A percentile compares a stretch with the other conserved stretches of the same genome.
These are phyloP conservation scores for Camelina sativa DNA, from an alignment of 345 rosid genomes.

Conservation along the genomic window DNA sequence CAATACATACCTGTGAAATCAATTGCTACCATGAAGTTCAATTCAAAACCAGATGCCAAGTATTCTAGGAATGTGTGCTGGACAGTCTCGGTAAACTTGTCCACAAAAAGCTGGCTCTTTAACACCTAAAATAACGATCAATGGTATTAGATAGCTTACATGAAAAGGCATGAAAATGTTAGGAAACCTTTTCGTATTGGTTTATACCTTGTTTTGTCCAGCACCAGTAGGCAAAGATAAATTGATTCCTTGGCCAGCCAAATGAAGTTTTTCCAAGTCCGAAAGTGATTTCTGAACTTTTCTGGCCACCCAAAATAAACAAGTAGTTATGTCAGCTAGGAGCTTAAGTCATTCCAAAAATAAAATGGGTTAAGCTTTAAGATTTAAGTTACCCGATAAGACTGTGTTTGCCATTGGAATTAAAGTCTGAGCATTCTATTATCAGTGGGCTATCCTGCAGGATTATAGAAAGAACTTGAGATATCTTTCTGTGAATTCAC, in stretches of 20 bases:
- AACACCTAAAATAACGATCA: slow-evolving; percentile 49
- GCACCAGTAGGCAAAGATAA: slow-evolving; percentile 53
- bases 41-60: slow-evolving; percentile 80
- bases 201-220: slow-evolving; percentile 67
- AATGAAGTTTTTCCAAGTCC: slow-evolving; percentile 73
- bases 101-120: slow-evolving; percentile 80
- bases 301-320: slow-evolving; percentile 53
- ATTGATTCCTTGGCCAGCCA: slow-evolving; percentile 55
- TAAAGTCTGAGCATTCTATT: slow-evolving; percentile 46
- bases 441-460: slow-evolving; percentile 47
- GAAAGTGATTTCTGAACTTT: slow-evolving; percentile 73
- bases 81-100: slow-evolving; percentile 66
- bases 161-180: slow-evolving; percentile 17
- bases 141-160: slow-evolving; percentile 28
- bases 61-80: slow-evolving; percentile 86
- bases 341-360: slow-evolving; percentile 19
- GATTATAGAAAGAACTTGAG: not conserved
- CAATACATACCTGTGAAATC: slow-evolving; percentile 84
- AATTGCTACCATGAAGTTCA: slow-evolving; percentile 94
- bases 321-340: slow-evolving; percentile 35
- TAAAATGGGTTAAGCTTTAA: slow-evolving; percentile 5
- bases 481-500: slow-evolving; percentile 14
- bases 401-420: slow-evolving; percentile 44
- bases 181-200: slow-evolving; percentile 15
- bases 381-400: slow-evolving; percentile 39